Base-by-base conservation (phyloP, 148 eudicot species). In the Arbutus unedo region DNA sequence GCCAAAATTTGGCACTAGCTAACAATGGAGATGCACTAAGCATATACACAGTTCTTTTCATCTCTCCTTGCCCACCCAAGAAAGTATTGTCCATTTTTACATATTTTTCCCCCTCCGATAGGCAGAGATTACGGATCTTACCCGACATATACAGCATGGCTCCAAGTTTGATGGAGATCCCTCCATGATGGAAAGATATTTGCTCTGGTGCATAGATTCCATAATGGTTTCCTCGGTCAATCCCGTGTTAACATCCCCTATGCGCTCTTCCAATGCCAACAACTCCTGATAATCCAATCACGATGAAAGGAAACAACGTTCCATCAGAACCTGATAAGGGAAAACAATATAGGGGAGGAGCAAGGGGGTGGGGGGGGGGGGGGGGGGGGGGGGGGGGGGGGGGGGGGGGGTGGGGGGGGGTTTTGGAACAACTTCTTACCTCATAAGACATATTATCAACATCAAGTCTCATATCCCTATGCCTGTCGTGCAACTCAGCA, bases 401-500 rank as follows among this genome's bases (percentile, higher is more conserved):
- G n/a, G n/a, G n/a, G n/a, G n/a, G n/a, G n/a, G n/a, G 8, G 19
- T 13, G 31, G 15, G 11, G 10, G 19, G 78, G 19, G 5, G 18
- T n/a, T n/a, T n/a, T n/a, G n/a, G 8, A 16, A 11, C 62, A n/a
- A 68, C 48, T 55, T 8, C 71, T 77, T 87, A 93, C 99, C 94
- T 94, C 99, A 77, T 96, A 96, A 51, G 99, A 96, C 99, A 94
- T 96, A 88, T 90, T 93, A 86, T 96, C 99, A 80, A 96, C 96
- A 86, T 96, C 99, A 71, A 96, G 99, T 83, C 99, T 87, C 98
- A 96, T 94, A 79, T 93, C 98, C 86, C 94, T 91, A 82, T 96
- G 98, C 86, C 94, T 91, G 84, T 95, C 98, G 64, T 91, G 94
- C 87, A 91, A 82, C 89, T 92, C 98, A 57, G 93, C 90, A 89